A percentile compares a stretch with the other conserved stretches of the same genome.
Conservation (phyloP, 2,329 filamentous ascomycete species). For the Alternaria ventricosa region DNA sequence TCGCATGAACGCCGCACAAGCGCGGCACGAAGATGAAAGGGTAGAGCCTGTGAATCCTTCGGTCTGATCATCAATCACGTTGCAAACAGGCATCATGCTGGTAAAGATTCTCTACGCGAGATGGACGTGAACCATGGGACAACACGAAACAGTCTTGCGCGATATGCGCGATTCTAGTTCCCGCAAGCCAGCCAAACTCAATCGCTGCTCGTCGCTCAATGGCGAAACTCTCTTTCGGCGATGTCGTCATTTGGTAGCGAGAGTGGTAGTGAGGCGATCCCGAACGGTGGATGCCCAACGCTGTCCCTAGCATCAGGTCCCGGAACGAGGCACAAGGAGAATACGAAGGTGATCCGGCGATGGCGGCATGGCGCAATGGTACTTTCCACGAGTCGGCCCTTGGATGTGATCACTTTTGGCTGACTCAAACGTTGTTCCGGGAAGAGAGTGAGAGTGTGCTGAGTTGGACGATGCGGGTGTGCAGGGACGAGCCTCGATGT, state of each 20-base stretch:
- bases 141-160: conserved; percentile 16
- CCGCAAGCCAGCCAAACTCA: conserved; percentile 5
- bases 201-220: neutral
- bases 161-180: conserved; percentile 16
- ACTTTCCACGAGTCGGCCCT: conserved; percentile 12
- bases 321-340: neutral
- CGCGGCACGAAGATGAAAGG: conserved; percentile 3
- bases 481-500: conserved; percentile 6
- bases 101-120: conserved; percentile 13
- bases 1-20: conserved; percentile 1
- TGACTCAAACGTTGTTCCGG: conserved; percentile 8
- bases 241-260: conserved; percentile 7
- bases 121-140: neutral
- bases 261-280: conserved; percentile 7
- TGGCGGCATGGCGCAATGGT: conserved; percentile 7
- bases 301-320: neutral
- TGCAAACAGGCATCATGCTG: conserved; percentile 21
- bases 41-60: conserved; percentile 4
- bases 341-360: conserved; percentile 2
- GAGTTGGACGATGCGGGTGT: conserved; percentile 6
- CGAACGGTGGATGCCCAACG: neutral
- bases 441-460: conserved; percentile 2
- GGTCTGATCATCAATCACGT: conserved; percentile 11
- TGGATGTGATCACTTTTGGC: neutral
- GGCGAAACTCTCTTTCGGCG: conserved; percentile 5